Evolutionary conservation across 2,329 filamentous ascomycete genomes (phyloP), one percentile per base, ranked within the genome.

Genomic region (Ophiocordyceps unilateralis): DNA sequence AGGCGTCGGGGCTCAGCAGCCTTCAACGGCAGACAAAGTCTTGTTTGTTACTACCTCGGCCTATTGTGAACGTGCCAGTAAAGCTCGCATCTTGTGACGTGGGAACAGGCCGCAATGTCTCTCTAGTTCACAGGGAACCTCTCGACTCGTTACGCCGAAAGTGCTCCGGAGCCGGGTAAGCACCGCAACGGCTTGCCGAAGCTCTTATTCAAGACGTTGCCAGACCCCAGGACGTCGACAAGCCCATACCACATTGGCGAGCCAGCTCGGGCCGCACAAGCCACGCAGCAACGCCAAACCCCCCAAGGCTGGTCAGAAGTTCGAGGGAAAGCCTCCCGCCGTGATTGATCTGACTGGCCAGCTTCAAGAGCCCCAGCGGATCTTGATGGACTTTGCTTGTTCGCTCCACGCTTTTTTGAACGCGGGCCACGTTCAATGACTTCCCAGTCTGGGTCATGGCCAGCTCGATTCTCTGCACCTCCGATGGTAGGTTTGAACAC

Each of bases 311-410:
- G 14, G 85, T 82, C 20, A 88, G 60, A 6, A 93, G 65, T 56
- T 88, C 82, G 32, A 93, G 63, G 1, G 82, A 71, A 40, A 81
- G 59, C 65, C 78, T 78, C 1, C 83, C 74, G 39, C 70, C 72
- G 39, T 70, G 69, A 50, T 72, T 77, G 34, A 93, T 54, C 30
- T 76, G 72, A 19, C 81, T 76, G 3, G 75, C 74, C 48, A 87
- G 71, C 47, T 78, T 70, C 42, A 93, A 68, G 30, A 94, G 58
- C 0, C 87, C 87, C 0, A 94, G 67, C 1, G 88, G 88, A 57
- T 95, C 88, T 46, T 83, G 72, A 28, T 76, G 69, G 50, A 40
- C 43, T 12, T 34, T 41, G 9, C 43, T 28, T 11, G n/a, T 36
- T 19, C 9, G 32, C 10, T 17, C n/a, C 10, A n/a, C 17, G 32